These are phyloP conservation scores for Teratosphaeria gauchensis DNA, from an alignment of 2,329 filamentous ascomycete genomes.

Conservation along the genomic window DNA sequence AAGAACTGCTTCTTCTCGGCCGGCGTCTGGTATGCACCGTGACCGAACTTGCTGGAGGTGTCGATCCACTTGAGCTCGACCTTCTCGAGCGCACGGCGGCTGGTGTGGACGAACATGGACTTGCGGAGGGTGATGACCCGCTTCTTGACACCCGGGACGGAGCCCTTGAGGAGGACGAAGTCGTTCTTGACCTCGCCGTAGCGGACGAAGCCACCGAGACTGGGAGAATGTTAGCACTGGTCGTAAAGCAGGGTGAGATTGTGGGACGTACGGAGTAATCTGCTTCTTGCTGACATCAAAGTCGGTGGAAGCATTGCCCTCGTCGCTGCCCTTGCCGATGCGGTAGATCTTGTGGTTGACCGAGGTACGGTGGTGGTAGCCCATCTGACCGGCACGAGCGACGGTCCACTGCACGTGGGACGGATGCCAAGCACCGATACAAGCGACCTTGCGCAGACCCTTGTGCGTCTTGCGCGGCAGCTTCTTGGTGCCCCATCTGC, in stretches of 20 bases:
- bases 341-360: conserved; percentile 99
- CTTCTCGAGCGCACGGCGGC: conserved; percentile 93
- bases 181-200: conserved; percentile 99
- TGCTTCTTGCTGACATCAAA: conserved; percentile 98
- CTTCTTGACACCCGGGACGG: conserved; percentile 98
- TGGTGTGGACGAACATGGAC: conserved; percentile 97
- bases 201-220: conserved; percentile 97
- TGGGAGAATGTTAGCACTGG: conserved; percentile 37
- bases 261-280: conserved; percentile 86
- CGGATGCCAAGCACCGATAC: conserved; percentile 99
- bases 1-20: conserved; percentile 97
- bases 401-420: conserved; percentile 99
- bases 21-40: conserved; percentile 98
- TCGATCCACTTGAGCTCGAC: conserved; percentile 99
- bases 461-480: conserved; percentile 99
- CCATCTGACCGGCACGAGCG: conserved; percentile 97
- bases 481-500: conserved; percentile 99
- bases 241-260: neutral
- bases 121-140: conserved; percentile 97
- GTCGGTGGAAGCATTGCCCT: conserved; percentile 88
- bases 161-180: conserved; percentile 96
- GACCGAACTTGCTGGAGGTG: conserved; percentile 98
- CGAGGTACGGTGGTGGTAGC: conserved; percentile 99
- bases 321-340: conserved; percentile 83
- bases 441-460: conserved; percentile 99